Conservation (phyloP, 495 filamentous ascomycete species). For the Recurvomyces mirabilis region DNA sequence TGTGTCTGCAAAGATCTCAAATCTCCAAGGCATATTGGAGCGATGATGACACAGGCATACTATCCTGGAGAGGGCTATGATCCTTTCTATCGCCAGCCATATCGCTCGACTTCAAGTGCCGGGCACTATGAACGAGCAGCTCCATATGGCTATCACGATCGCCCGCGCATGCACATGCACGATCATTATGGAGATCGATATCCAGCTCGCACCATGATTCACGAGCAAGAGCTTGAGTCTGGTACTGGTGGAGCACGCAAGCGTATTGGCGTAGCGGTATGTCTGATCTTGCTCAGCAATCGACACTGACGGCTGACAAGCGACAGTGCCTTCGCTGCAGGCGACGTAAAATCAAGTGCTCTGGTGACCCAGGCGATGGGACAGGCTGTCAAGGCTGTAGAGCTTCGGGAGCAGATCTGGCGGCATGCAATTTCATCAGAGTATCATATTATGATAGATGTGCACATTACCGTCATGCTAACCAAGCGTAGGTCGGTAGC, state of each 20-base stretch:
- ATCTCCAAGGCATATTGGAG: background rate
- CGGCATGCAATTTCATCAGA: conserved; percentile 63
- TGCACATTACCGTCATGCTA: background rate
- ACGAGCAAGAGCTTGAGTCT: conserved; percentile 9
- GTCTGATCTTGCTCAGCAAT: background rate
- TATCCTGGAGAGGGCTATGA: conserved; percentile 1
- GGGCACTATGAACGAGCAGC: conserved; percentile 8
- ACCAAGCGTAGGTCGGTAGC: conserved; percentile 18
- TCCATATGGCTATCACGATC: conserved; percentile 12
- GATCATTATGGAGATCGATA: background rate
- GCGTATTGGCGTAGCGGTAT: conserved; percentile 23
- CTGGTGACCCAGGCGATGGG: conserved; percentile 67
- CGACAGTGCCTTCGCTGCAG: conserved; percentile 78
- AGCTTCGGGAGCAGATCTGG: conserved; percentile 47
- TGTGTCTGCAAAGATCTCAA: conserved; percentile 10
- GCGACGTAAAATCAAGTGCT: conserved; percentile 93
- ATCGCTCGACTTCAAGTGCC: conserved; percentile 3
- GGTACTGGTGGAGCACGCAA: background rate
- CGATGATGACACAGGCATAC: conserved; percentile 15
- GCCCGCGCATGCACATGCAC: conserved; percentile 2
- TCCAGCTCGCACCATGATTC: conserved; percentile 5
- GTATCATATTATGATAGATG: conserved; percentile 37
- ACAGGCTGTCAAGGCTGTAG: conserved; percentile 76
- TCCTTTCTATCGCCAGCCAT: conserved; percentile 2
- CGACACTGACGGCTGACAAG: conserved; percentile 2